phyloP scores from a whole-genome alignment of 768 basidiomycete genomes.

The Tubosaeta sp. region DNA sequence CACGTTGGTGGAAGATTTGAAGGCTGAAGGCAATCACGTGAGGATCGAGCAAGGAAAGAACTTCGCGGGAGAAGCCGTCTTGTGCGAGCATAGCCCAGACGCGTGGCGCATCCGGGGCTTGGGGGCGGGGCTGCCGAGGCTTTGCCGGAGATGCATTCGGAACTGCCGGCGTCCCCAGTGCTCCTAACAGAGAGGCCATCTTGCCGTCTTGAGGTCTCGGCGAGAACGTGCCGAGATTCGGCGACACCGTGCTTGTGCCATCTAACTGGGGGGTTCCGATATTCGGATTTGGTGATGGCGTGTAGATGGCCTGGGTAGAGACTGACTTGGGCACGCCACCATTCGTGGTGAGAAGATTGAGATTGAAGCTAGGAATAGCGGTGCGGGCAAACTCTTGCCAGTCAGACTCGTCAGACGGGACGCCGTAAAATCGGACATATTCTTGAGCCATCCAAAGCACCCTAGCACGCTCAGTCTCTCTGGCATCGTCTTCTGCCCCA shows the following conservation, averaged over 20 bases:
- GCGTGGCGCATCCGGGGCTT: constrained; percentile 21
- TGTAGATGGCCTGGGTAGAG: constrained; percentile 52
- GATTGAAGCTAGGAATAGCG: constrained; percentile 41
- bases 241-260: constrained; percentile 27
- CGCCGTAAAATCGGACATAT: constrained; percentile 58
- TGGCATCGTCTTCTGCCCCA: constrained; percentile 43
- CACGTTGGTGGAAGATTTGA: constrained; percentile 52
- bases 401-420: constrained; percentile 43
- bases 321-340: constrained; percentile 39
- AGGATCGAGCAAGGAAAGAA: constrained; percentile 61
- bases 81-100: constrained; percentile 54
- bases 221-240: constrained; percentile 49
- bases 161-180: constrained; percentile 28
- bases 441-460: constrained; percentile 63
- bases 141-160: constrained; percentile 22
- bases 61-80: constrained; percentile 65
- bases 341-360: constrained; percentile 18
- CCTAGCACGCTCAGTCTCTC: constrained; percentile 38
- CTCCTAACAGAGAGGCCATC: constrained; percentile 43
- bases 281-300: constrained; percentile 43
- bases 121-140: constrained; percentile 23
- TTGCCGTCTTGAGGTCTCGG: constrained; percentile 47
- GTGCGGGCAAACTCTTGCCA: constrained; percentile 61
- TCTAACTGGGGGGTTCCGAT: constrained; percentile 21
- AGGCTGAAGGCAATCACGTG: constrained; percentile 61